Conservation (phyloP, 495 filamentous ascomycete species). For the Penicillium canariense region DNA sequence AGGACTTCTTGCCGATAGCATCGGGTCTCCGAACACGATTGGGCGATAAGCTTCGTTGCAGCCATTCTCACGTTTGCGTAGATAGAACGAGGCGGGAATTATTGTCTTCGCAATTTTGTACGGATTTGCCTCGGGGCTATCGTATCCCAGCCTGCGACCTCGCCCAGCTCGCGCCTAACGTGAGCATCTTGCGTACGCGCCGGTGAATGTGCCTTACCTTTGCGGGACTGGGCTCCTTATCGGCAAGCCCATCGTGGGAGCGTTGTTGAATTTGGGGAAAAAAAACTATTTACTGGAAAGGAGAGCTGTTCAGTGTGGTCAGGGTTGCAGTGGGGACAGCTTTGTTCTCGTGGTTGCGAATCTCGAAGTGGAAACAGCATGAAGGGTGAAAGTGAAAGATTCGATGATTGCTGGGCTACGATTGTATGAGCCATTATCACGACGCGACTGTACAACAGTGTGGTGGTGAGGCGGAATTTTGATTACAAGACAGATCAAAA, state of each 20-base stretch:
- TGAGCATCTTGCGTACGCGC: slow-evolving; percentile 55
- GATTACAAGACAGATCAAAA: too few relatives aligned
- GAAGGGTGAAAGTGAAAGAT: slow-evolving; percentile 14
- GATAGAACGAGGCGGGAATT: slow-evolving; percentile 31
- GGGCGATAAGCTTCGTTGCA: slow-evolving; percentile 24
- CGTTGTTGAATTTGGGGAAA: slow-evolving; percentile 35
- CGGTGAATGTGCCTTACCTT: slow-evolving; percentile 59
- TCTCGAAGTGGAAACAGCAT: slow-evolving; percentile 3
- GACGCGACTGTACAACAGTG: too few relatives aligned
- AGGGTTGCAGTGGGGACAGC: slow-evolving; percentile 1
- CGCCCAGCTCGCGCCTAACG: slow-evolving; percentile 30
- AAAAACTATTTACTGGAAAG: slow-evolving; percentile 8
- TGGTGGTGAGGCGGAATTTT: too few relatives aligned
- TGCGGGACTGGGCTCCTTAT: slow-evolving; percentile 52
- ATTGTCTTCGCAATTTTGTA: slow-evolving; percentile 41
- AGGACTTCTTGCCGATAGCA: slow-evolving; percentile 37
- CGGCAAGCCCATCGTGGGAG: slow-evolving; percentile 61
- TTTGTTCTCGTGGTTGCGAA: slow-evolving; percentile 2
- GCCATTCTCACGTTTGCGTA: slow-evolving; percentile 35
- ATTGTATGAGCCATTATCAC: too few relatives aligned
- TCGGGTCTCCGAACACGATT: slow-evolving; percentile 38
- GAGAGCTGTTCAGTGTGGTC: slow-evolving; percentile 9
- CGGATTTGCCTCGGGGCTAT: slow-evolving; percentile 42
- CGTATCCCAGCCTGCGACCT: slow-evolving; percentile 34
- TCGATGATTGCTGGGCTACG: neutral